Percentiles rank a stretch among this genome's conserved stretches.
Evolutionary conservation across 2,329 filamentous ascomycete species (phyloP).

Genomic region (Colletotrichum agaves): DNA sequence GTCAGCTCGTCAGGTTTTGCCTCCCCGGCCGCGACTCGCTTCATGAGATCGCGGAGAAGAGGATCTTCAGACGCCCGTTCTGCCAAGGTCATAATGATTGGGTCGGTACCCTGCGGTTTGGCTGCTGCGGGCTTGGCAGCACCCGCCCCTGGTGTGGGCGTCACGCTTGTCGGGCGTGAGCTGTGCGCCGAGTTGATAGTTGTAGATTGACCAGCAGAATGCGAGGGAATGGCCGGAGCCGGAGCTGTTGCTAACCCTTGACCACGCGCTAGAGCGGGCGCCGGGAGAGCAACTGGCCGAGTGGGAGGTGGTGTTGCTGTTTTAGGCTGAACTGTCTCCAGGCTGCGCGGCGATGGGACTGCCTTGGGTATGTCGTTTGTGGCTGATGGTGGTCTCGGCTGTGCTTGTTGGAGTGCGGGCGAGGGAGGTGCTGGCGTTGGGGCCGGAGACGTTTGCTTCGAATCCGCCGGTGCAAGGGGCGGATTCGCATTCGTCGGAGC

Average conservation of each 20-base stretch:
- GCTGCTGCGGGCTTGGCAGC: slow-evolving; percentile 26
- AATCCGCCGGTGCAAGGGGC: slow-evolving; percentile 32
- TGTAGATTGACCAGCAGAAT: slow-evolving; percentile 26
- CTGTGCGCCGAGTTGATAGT: slow-evolving; percentile 42
- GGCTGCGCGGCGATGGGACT: neutral
- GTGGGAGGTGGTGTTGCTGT: slow-evolving; percentile 21
- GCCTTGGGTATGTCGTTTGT: slow-evolving; percentile 8
- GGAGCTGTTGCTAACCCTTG: slow-evolving; percentile 38
- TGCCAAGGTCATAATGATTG: slow-evolving; percentile 83
- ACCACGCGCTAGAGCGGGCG: slow-evolving; percentile 36
- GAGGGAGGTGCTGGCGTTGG: slow-evolving; percentile 23
- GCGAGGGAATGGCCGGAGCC: slow-evolving; percentile 37
- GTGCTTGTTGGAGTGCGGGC: slow-evolving; percentile 18
- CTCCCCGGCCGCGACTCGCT: slow-evolving; percentile 80
- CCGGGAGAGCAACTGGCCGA: slow-evolving; percentile 8
- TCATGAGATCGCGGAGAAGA: slow-evolving; percentile 82
- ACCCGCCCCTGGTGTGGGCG: slow-evolving; percentile 34
- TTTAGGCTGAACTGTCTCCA: slow-evolving; percentile 12
- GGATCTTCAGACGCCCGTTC: slow-evolving; percentile 79
- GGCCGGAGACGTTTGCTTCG: slow-evolving; percentile 39
- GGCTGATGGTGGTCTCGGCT: slow-evolving; percentile 18
- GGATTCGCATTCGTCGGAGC: slow-evolving; percentile 30
- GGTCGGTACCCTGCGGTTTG: slow-evolving; percentile 47
- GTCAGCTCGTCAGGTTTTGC: slow-evolving; percentile 75
- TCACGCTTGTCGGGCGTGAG: slow-evolving; percentile 34